Evolutionary conservation across 345 rosid genomes (phyloP), one percentile per base, ranked within the genome.

Genomic region (Firmiana major): DNA sequence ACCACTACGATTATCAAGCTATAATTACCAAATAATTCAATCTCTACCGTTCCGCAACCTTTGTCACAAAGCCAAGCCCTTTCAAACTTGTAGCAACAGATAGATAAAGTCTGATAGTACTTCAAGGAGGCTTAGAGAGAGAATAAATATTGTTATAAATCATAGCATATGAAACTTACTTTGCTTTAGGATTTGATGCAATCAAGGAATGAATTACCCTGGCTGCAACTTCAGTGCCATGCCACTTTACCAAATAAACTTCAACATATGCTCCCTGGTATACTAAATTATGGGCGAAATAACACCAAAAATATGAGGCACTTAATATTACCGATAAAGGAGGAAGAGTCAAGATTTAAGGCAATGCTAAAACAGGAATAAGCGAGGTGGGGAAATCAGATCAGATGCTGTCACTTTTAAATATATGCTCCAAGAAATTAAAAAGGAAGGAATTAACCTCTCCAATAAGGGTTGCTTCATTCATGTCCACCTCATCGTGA

Each of bases 191-290:
- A 82, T 85, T 87, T 80, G 91, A 85, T 51, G 93, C 90, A 66
- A 90, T 88, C 77, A 89, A 85, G 40, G 91, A 88, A 38, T 87
- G 88, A 22, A 88, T 90, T n/a, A 89, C 87, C 81, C 88, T 90
- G 74, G 91, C 91, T 6, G 91, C 91, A 67, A 90, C 83, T 78
- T 85, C 89, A 59, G 91, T 90, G 72, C 90, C 93, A 19, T 88
- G 88, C 90, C 94, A 90, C 75, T 84, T 90, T 65, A 88, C 94
- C 34, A 83, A 69, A 79, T 88, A 90, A 74, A 90, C 81, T 81
- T 88, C 93, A 67, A 91, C 90, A 74, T 79, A 90, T 45, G 90
- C 80, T 77, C 91, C 93, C 91, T 88, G 84, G 53, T 22, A 19
- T 55, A 24, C 17, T 65, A 66, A 45, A 71, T 26, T 55, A 45